Percentiles rank a stretch among this genome's conserved stretches.
Conservation (phyloP, 192 early-diverging fungal genomes). For the Oehlia diaphana region DNA sequence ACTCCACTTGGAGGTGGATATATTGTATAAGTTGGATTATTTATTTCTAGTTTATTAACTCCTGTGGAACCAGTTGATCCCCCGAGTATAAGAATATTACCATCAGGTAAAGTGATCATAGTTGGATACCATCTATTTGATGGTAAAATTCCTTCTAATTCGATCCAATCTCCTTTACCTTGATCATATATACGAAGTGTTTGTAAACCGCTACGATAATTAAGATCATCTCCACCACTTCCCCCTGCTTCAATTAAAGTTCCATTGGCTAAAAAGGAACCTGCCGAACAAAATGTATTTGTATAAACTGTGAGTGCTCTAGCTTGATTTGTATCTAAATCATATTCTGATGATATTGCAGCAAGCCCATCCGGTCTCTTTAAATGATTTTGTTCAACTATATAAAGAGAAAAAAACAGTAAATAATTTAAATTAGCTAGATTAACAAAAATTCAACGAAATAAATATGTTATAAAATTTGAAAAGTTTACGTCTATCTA, state of each 20-base stretch:
- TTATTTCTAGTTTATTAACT: slow-evolving; percentile 47
- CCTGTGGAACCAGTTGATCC: slow-evolving; percentile 49
- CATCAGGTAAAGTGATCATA: slow-evolving; percentile 37
- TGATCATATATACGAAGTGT: slow-evolving; percentile 29
- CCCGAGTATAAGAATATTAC: slow-evolving; percentile 56
- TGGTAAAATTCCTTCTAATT: slow-evolving; percentile 36
- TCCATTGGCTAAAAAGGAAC: slow-evolving; percentile 52
- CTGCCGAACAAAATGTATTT: slow-evolving; percentile 59
- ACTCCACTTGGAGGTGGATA: slow-evolving; percentile 40
- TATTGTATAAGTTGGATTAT: slow-evolving; percentile 48
- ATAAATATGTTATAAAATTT: too few relatives aligned
- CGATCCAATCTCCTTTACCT: slow-evolving; percentile 40
- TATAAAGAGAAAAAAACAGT: not conserved
- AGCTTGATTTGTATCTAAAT: slow-evolving; percentile 42
- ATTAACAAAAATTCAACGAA: too few relatives aligned
- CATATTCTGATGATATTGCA: slow-evolving; percentile 35
- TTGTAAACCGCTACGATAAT: slow-evolving; percentile 31
- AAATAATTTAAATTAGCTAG: slow-evolving; percentile 13
- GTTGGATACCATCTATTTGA: slow-evolving; percentile 54
- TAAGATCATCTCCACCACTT: slow-evolving; percentile 39
- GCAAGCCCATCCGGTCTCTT: not conserved
- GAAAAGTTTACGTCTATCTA: slow-evolving; percentile 48
- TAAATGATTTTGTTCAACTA: not conserved
- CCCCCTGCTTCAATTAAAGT: slow-evolving; percentile 54
- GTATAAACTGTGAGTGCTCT: slow-evolving; percentile 43